Conservation (phyloP, 495 filamentous ascomycete species). For the Filosporella fistucella region DNA sequence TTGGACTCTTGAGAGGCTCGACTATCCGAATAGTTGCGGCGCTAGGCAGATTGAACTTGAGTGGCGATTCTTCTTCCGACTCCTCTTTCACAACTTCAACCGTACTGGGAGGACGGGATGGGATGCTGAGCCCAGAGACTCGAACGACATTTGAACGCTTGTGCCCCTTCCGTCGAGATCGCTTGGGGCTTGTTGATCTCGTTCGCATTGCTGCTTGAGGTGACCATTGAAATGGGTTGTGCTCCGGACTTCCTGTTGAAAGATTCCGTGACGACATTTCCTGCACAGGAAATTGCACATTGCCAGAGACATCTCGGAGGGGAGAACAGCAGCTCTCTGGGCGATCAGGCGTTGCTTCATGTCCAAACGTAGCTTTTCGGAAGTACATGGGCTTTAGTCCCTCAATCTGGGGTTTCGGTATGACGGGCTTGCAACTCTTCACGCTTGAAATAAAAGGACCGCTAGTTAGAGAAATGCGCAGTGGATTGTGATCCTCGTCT, state of each 20-base stretch:
- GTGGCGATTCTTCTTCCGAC: slow-evolving; percentile 6
- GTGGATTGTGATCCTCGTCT: background rate
- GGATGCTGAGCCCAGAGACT: slow-evolving; percentile 9
- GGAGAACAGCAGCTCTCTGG: background rate
- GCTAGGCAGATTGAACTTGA: background rate
- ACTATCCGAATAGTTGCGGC: background rate
- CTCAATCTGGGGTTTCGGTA: background rate
- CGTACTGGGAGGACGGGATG: slow-evolving; percentile 6
- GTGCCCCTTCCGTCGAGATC: slow-evolving; percentile 7
- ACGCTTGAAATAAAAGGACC: slow-evolving; percentile 4
- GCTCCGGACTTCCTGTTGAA: background rate
- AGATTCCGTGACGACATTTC: background rate
- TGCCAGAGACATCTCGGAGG: slow-evolving; percentile 4
- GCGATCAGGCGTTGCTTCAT: slow-evolving; percentile 1
- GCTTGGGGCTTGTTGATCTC: background rate
- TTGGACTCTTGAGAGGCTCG: slow-evolving; percentile 3
- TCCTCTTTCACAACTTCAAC: slow-evolving; percentile 9
- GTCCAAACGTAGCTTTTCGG: slow-evolving; percentile 7
- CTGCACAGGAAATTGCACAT: background rate
- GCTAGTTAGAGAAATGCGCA: background rate
- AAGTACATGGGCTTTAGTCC: slow-evolving; percentile 4
- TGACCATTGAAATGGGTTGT: slow-evolving; percentile 15
- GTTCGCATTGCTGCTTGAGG: slow-evolving; percentile 12
- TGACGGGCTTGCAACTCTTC: background rate
- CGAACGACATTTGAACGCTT: slow-evolving; percentile 13